Conservation (phyloP, 1,284 basidiomycete genomes). For the Microbotryomycetes sp. region DNA sequence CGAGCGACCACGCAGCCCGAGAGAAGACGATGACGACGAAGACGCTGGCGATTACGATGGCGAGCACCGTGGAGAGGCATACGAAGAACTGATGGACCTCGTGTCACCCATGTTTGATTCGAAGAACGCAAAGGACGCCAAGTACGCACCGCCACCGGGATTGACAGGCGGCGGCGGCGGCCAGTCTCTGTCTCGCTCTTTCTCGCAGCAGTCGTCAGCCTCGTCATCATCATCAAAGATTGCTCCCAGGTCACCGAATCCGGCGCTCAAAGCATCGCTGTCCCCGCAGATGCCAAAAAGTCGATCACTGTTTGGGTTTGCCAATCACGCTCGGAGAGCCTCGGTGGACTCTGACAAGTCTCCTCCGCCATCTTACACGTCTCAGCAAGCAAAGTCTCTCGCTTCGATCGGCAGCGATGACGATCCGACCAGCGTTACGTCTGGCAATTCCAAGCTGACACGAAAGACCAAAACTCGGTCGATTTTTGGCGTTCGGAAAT, state of each 20-base stretch:
- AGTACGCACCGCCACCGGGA: not conserved
- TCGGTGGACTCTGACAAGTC: not conserved
- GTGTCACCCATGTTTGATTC: not conserved
- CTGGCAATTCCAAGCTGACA: not conserved
- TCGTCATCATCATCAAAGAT: not conserved
- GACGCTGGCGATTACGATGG: not conserved
- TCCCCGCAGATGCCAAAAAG: not conserved
- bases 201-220: not conserved
- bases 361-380: not conserved
- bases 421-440: not conserved
- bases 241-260: not conserved
- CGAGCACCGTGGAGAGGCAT: not conserved
- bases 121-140: not conserved
- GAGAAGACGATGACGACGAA: not conserved
- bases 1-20: not conserved
- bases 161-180: not conserved
- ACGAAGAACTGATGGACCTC: not conserved
- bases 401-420: not conserved
- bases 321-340: not conserved
- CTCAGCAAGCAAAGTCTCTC: too few species aligned
- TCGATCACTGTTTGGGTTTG: not conserved
- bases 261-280: not conserved
- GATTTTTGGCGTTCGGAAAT: not conserved
- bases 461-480: not conserved
- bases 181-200: not conserved